These are phyloP conservation scores for Phytophthora meadii DNA, from an alignment of 352 stramenopile genomes.

Conservation along the genomic window DNA sequence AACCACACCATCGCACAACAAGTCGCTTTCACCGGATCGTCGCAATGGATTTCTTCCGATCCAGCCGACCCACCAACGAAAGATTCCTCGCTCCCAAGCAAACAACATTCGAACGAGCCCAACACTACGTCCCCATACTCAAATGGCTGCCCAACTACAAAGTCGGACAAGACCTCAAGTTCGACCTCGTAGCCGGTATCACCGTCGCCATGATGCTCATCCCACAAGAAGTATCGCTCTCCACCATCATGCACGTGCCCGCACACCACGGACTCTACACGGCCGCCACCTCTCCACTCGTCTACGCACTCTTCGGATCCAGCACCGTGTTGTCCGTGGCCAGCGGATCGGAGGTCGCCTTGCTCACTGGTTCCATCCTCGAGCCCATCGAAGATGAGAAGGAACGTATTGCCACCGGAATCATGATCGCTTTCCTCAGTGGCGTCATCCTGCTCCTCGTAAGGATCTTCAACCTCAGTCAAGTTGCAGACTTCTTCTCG, in stretches of 20 bases:
- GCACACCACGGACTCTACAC: slow-evolving; percentile 20
- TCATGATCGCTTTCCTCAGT: slow-evolving; percentile 75
- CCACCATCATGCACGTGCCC: slow-evolving; percentile 19
- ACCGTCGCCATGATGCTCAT: slow-evolving; percentile 22
- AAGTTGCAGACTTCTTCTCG: slow-evolving; percentile 89
- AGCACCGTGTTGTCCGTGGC: slow-evolving; percentile 85
- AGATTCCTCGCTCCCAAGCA: slow-evolving; percentile 23
- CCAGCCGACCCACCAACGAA: slow-evolving; percentile 10
- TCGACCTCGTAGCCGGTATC: slow-evolving; percentile 15
- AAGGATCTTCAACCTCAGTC: slow-evolving; percentile 81
- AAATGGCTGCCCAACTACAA: slow-evolving; percentile 23
- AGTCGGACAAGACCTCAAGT: slow-evolving; percentile 20
- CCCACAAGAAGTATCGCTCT: slow-evolving; percentile 17
- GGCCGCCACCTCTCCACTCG: slow-evolving; percentile 75
- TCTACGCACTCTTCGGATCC: slow-evolving; percentile 86
- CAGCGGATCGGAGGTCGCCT: slow-evolving; percentile 64
- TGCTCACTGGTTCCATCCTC: slow-evolving; percentile 55
- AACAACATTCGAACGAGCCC: slow-evolving; percentile 21
- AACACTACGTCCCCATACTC: slow-evolving; percentile 26
- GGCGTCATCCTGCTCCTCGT: slow-evolving; percentile 78
- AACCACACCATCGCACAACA: neutral
- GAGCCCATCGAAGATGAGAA: slow-evolving; percentile 50
- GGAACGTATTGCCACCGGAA: slow-evolving; percentile 48
- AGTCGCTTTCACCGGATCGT: neutral
- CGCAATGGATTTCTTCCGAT: slow-evolving; percentile 16